Base-by-base conservation (phyloP, 148 eudicot species). In the Silene uniflora region DNA sequence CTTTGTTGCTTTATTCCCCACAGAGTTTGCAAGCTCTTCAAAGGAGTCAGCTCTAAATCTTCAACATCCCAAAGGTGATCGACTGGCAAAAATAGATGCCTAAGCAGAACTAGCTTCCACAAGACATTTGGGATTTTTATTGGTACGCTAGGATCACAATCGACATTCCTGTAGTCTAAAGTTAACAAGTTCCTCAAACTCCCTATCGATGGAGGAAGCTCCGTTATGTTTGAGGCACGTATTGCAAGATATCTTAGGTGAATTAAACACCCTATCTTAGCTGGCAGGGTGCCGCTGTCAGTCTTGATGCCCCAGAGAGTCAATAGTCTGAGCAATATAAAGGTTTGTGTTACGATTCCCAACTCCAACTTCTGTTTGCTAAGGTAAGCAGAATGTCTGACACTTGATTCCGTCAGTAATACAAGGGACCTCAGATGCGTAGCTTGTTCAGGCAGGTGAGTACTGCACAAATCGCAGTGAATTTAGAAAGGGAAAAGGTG, bases 171-270 rank as follows among this genome's bases (percentile, higher is more conserved):
- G 67, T 73, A 79, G 49, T 79, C 81, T 73, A 79, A 73, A 42
- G 81, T 79, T 46, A 73, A 27, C 21, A 79, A 35, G 62, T 67
- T 73, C 25, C 81, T 66, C 54, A 79, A 23, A 3, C 18, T 25
- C 60, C 72, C 77, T 24, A 79, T 79, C 18, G 81, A 67, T 7
- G 18, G 58, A 0, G 81, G 81, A 6, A 79, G 73, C 18, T 58
- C 7, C n/a, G 49, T 22, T 23, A 79, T 67, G 27, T 79, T 79
- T 44, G 73, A 46, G 61, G 77, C 76, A 7, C 81, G 73, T 66
- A 79, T 44, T 67, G 73, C 81, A 5, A 79, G 77, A 39, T 73
- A 79, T 25, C 77, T 44, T 67, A 79, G 62, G 55, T 79, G 81
- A 24, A 79, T 29, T 9, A 73, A 47, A 23, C 14, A 17, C 39